These are phyloP conservation scores for Sicyos edulis DNA, from an alignment of 306 rosid species.

Conservation along the genomic window DNA sequence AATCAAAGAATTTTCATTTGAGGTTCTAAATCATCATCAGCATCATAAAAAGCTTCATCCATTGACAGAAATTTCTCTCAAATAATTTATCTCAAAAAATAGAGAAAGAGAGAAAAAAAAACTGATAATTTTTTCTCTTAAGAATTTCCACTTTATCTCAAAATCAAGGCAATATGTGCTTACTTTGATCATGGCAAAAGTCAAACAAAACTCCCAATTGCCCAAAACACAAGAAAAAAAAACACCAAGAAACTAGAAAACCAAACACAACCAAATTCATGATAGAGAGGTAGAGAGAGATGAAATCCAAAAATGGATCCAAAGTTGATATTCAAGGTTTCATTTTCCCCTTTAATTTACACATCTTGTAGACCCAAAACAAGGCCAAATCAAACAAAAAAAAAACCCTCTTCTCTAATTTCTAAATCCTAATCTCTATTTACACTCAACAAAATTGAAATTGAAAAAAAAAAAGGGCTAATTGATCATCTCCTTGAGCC, in stretches of 20 bases:
- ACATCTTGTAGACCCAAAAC: constrained; percentile 4
- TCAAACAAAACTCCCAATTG: background rate
- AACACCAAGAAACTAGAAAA: background rate
- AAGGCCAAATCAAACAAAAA: constrained; percentile 25
- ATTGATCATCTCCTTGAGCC: no score
- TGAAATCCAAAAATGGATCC: background rate
- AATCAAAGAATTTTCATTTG: background rate
- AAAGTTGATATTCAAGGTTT: background rate
- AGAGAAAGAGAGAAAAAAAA: no score
- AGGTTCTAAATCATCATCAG: background rate
- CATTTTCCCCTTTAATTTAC: background rate
- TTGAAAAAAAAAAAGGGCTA: no score
- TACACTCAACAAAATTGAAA: constrained; percentile 40
- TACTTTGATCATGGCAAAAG: background rate
- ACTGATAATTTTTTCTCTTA: no score
- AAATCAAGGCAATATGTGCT: constrained; percentile 4
- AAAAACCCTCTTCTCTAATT: no score
- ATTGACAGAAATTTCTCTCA: no score
- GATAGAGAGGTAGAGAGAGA: background rate
- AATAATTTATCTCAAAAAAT: no score
- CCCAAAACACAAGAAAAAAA: background rate
- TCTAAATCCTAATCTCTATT: constrained; percentile 24
- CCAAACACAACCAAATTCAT: no score
- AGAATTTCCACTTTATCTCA: background rate
- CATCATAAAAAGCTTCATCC: background rate